phyloP scores from a whole-genome alignment of 192 early-diverging fungal genomes.

The Backusella macrospora region DNA sequence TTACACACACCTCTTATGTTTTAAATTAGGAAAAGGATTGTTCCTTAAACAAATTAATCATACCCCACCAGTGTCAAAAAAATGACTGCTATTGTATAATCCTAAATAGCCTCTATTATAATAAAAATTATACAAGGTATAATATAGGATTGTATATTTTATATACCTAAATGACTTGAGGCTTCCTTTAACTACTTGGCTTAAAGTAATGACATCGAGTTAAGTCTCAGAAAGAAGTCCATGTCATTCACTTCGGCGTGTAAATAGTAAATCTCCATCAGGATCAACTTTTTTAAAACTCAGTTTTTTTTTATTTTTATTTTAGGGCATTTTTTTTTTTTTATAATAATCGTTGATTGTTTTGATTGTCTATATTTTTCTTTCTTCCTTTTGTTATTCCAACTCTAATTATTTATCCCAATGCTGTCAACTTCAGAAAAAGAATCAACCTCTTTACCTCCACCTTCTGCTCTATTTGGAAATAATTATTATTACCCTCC shows the following conservation, averaged over 20 bases:
- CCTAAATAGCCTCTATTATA: background rate
- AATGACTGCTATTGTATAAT: background rate
- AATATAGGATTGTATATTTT: background rate
- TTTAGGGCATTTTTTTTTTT: slow-evolving; percentile 7
- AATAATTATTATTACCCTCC: slow-evolving; percentile 16
- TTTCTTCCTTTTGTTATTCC: slow-evolving; percentile 14
- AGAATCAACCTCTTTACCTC: slow-evolving; percentile 14
- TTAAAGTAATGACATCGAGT: background rate
- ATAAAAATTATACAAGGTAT: background rate
- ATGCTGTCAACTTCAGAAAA: slow-evolving; percentile 15
- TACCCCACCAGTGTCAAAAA: background rate
- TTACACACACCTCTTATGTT: background rate
- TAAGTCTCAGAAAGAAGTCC: slow-evolving; percentile 5
- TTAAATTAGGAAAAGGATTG: background rate
- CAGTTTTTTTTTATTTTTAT: background rate
- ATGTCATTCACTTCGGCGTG: slow-evolving; percentile 6
- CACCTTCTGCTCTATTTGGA: slow-evolving; percentile 23
- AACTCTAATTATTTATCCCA: slow-evolving; percentile 1
- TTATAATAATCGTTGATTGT: background rate
- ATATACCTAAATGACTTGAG: background rate
- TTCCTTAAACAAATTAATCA: background rate
- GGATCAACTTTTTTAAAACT: slow-evolving; percentile 9
- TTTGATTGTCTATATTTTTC: slow-evolving; percentile 8
- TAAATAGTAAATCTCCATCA: slow-evolving; percentile 2
- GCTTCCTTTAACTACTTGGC: background rate